Percentiles rank a stretch among this genome's conserved stretches.
Conservation (phyloP, 2,329 filamentous ascomycete genomes). For the Xylaria sp. region DNA sequence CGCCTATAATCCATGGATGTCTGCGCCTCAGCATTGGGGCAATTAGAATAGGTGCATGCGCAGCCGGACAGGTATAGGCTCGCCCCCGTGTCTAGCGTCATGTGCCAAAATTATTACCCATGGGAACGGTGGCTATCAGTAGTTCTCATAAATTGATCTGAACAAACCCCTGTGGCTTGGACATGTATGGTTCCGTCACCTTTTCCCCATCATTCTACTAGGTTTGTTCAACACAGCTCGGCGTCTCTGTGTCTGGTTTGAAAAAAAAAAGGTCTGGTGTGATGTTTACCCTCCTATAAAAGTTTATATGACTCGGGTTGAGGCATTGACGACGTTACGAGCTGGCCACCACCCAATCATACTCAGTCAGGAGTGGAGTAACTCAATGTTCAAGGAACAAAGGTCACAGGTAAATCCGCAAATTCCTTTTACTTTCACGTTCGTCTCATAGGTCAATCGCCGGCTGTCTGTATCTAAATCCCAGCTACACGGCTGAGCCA, state of each 20-base stretch:
- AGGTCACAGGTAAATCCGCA: slow-evolving; percentile 33
- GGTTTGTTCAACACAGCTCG: slow-evolving; percentile 29
- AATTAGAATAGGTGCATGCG: slow-evolving; percentile 39
- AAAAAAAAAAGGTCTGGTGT: slow-evolving; percentile 24
- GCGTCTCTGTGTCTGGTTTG: slow-evolving; percentile 23
- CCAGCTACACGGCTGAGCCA: slow-evolving; percentile 1
- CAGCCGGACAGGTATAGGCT: slow-evolving; percentile 19
- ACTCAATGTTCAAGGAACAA: slow-evolving; percentile 17
- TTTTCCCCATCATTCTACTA: slow-evolving; percentile 30
- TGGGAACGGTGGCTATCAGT: slow-evolving; percentile 25
- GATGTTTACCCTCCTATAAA: slow-evolving; percentile 31
- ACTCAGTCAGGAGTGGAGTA: slow-evolving; percentile 21
- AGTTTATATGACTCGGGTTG: slow-evolving; percentile 27
- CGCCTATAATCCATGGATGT: slow-evolving; percentile 46
- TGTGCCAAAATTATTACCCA: slow-evolving; percentile 25
- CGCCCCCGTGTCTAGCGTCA: slow-evolving; percentile 6
- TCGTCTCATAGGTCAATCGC: slow-evolving; percentile 11
- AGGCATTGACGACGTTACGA: slow-evolving; percentile 26
- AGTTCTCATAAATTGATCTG: slow-evolving; percentile 31
- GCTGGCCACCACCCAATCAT: slow-evolving; percentile 25
- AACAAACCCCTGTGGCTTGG: slow-evolving; percentile 28
- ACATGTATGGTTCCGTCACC: slow-evolving; percentile 22
- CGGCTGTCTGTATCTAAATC: slow-evolving; percentile 8
- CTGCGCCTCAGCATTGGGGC: slow-evolving; percentile 46
- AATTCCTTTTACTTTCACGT: slow-evolving; percentile 11